These are phyloP conservation scores for Cercospora citrullina DNA, from an alignment of 2,329 filamentous ascomycete species.

Conservation along the genomic window DNA sequence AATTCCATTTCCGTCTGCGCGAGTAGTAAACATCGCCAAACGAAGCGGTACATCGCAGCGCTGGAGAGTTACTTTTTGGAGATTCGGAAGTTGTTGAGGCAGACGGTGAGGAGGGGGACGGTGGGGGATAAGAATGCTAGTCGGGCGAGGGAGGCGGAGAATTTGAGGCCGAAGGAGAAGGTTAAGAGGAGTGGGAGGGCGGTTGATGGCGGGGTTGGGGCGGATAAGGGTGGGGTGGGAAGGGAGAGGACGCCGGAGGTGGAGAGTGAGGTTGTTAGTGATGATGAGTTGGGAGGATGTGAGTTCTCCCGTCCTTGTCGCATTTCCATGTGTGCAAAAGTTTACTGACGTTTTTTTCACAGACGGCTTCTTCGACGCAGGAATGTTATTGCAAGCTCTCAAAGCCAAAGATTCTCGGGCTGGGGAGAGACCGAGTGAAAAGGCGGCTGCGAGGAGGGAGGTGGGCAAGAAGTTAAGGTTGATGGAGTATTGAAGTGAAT, in stretches of 20 bases:
- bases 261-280: conserved; percentile 66
- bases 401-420: conserved; percentile 62
- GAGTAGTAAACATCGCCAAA: conserved; percentile 90
- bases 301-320: conserved; percentile 50
- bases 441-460: conserved; percentile 64
- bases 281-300: conserved; percentile 93
- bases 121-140: conserved; percentile 56
- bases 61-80: conserved; percentile 89
- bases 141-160: conserved; percentile 63
- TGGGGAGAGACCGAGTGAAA: conserved; percentile 52
- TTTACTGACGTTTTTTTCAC: conserved; percentile 5
- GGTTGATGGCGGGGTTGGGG: conserved; percentile 50
- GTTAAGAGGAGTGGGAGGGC: conserved; percentile 72
- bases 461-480: conserved; percentile 73
- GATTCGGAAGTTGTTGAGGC: conserved; percentile 77
- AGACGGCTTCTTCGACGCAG: conserved; percentile 98
- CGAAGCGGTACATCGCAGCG: conserved; percentile 82
- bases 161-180: conserved; percentile 45
- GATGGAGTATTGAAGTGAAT: conserved; percentile 60
- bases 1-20: conserved; percentile 88
- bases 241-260: conserved; percentile 3
- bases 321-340: too few species aligned
- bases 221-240: conserved; percentile 47
- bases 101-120: conserved; percentile 60
- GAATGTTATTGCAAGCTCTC: conserved; percentile 86